Percentiles rank a stretch among this genome's conserved stretches.
Evolutionary conservation across 768 basidiomycete genomes (phyloP).

Genomic region (Lactarius evosmus): DNA sequence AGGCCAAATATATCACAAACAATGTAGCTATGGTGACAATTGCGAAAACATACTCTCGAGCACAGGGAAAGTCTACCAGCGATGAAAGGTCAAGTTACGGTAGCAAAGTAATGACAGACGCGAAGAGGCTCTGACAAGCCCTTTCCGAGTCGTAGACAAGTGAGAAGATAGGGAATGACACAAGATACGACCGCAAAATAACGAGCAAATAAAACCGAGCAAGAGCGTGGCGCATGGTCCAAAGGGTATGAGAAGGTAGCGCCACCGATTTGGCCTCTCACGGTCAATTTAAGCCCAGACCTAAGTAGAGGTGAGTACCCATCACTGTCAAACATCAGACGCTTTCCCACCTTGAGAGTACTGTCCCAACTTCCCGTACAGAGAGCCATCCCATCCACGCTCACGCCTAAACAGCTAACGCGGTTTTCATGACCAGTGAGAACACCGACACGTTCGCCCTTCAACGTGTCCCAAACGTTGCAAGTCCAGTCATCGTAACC

Average conservation of each 20-base stretch:
- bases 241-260: constrained; percentile 22
- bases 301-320: constrained; percentile 38
- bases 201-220: constrained; percentile 23
- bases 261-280: constrained; percentile 16
- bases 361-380: constrained; percentile 99
- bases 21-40: constrained; percentile 27
- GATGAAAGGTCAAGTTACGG: constrained; percentile 37
- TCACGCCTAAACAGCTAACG: constrained; percentile 94
- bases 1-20: background rate
- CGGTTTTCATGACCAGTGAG: constrained; percentile 97
- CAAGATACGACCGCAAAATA: constrained; percentile 47
- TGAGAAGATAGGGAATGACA: constrained; percentile 51
- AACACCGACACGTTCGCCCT: constrained; percentile 97
- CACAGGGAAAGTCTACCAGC: constrained; percentile 31
- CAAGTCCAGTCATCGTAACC: constrained; percentile 99
- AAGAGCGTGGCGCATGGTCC: constrained; percentile 18
- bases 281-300: constrained; percentile 70
- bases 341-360: constrained; percentile 74
- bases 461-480: constrained; percentile 99
- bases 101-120: constrained; percentile 60
- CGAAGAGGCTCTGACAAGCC: constrained; percentile 46
- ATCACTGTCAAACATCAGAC: constrained; percentile 7
- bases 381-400: constrained; percentile 94
- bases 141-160: constrained; percentile 28
- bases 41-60: constrained; percentile 31